These are phyloP conservation scores for Xylariaceae sp. DNA, from an alignment of 2,329 filamentous ascomycete species.

Conservation along the genomic window DNA sequence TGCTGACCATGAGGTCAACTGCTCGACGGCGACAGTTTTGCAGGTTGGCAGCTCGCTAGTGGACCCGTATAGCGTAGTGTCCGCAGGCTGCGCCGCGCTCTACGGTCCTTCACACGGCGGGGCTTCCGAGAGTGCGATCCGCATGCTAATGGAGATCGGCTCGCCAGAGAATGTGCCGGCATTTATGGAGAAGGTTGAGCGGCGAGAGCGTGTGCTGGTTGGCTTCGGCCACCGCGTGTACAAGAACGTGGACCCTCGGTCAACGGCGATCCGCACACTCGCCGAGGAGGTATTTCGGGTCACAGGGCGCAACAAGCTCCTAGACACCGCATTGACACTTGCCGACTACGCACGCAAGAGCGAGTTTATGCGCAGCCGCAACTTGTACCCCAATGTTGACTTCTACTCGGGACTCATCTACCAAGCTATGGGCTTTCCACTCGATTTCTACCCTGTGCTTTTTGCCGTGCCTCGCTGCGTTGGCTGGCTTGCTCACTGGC, in stretches of 20 bases:
- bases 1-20: slow-evolving; percentile 65
- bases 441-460: slow-evolving; percentile 58
- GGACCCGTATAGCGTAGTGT: slow-evolving; percentile 60
- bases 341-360: slow-evolving; percentile 52
- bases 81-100: slow-evolving; percentile 57
- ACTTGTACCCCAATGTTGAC: slow-evolving; percentile 58
- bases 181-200: slow-evolving; percentile 57
- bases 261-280: slow-evolving; percentile 54
- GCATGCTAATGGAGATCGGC: slow-evolving; percentile 58
- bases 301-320: slow-evolving; percentile 56
- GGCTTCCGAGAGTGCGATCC: slow-evolving; percentile 63
- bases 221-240: slow-evolving; percentile 63
- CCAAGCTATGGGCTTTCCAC: slow-evolving; percentile 59
- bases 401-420: slow-evolving; percentile 60
- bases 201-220: slow-evolving; percentile 57
- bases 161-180: slow-evolving; percentile 55
- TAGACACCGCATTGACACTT: slow-evolving; percentile 54
- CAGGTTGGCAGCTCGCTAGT: slow-evolving; percentile 62
- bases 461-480: slow-evolving; percentile 58
- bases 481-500: slow-evolving; percentile 59
- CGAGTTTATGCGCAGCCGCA: slow-evolving; percentile 56
- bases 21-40: slow-evolving; percentile 60
- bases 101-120: slow-evolving; percentile 65
- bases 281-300: slow-evolving; percentile 57
- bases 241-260: slow-evolving; percentile 60